phyloP scores from a whole-genome alignment of 371 early-diverging fungal species.

The Ordospora pajunii region DNA sequence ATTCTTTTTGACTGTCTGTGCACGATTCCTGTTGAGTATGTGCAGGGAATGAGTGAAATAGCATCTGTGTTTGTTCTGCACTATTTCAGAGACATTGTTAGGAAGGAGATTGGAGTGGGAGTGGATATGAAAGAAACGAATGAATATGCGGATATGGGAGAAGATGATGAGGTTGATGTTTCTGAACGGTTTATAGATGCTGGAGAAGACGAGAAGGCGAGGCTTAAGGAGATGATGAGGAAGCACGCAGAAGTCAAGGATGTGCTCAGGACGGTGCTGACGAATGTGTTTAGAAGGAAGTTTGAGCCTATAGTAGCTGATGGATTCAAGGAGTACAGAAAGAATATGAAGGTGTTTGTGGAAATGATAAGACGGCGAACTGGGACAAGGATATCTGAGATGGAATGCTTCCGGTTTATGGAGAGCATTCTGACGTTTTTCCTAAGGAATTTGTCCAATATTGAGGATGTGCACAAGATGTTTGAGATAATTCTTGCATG shows the following conservation, averaged over 20 bases:
- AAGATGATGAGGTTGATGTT: neutral
- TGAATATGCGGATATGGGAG: neutral
- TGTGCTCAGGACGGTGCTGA: conserved; percentile 1
- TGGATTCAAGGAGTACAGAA: conserved; percentile 43
- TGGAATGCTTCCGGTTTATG: conserved; percentile 34
- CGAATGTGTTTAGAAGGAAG: conserved; percentile 44
- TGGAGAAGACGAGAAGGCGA: neutral
- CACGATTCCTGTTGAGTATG: conserved; percentile 37
- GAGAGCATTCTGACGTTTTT: conserved; percentile 53
- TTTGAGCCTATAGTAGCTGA: conserved; percentile 35
- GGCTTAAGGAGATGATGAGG: neutral
- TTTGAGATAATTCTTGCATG: conserved; percentile 41
- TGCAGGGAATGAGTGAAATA: conserved; percentile 57
- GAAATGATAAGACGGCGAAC: conserved; percentile 46
- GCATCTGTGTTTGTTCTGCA: conserved; percentile 42
- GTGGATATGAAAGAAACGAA: neutral
- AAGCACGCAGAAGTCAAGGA: neutral
- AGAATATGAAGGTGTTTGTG: conserved; percentile 45
- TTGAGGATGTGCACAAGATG: conserved; percentile 43
- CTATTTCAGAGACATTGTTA: conserved; percentile 32
- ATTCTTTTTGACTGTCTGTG: conserved; percentile 32
- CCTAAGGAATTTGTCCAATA: conserved; percentile 12
- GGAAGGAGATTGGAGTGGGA: neutral
- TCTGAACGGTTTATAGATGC: neutral
- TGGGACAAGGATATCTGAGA: conserved; percentile 16